These are phyloP conservation scores for Ambispora gerdemannii DNA, from an alignment of 192 early-diverging fungal genomes.

Conservation along the genomic window DNA sequence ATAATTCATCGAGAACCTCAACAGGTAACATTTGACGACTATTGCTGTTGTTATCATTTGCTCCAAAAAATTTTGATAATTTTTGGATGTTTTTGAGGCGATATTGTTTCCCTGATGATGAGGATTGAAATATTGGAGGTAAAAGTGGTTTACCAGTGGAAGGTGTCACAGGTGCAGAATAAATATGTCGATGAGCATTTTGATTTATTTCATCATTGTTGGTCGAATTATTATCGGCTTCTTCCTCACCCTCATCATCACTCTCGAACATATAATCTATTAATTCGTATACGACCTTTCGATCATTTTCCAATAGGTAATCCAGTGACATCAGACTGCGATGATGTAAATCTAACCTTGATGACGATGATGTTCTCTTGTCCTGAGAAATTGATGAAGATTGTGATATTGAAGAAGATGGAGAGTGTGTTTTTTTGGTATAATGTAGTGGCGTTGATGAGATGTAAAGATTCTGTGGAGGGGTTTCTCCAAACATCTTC, in stretches of 20 bases:
- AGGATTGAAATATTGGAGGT: background rate
- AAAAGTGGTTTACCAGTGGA: background rate
- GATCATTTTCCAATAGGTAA: conserved; percentile 31
- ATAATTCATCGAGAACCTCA: conserved; percentile 24
- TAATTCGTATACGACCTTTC: conserved; percentile 18
- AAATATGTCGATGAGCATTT: background rate
- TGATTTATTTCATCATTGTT: background rate
- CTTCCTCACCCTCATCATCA: conserved; percentile 23
- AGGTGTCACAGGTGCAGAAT: conserved; percentile 17
- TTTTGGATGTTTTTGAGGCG: conserved; percentile 9
- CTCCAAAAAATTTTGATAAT: conserved; percentile 29
- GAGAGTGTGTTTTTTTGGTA: background rate
- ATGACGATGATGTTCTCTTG: background rate
- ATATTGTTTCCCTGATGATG: background rate
- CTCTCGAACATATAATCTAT: conserved; percentile 24
- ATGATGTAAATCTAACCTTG: conserved; percentile 21
- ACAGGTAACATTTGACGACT: conserved; percentile 31
- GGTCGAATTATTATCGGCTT: too few relatives aligned
- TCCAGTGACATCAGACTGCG: conserved; percentile 17
- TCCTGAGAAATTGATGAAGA: too few relatives aligned
- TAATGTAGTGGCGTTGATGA: background rate
- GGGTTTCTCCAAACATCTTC: conserved; percentile 40
- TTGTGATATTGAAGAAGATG: background rate
- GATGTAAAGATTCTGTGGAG: conserved; percentile 29
- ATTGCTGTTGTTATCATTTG: too few relatives aligned